Percentiles rank a stretch among this genome's conserved stretches.
phyloP scores from a whole-genome alignment of 1,284 basidiomycete genomes.

The Coniferiporia sulphurascens region DNA sequence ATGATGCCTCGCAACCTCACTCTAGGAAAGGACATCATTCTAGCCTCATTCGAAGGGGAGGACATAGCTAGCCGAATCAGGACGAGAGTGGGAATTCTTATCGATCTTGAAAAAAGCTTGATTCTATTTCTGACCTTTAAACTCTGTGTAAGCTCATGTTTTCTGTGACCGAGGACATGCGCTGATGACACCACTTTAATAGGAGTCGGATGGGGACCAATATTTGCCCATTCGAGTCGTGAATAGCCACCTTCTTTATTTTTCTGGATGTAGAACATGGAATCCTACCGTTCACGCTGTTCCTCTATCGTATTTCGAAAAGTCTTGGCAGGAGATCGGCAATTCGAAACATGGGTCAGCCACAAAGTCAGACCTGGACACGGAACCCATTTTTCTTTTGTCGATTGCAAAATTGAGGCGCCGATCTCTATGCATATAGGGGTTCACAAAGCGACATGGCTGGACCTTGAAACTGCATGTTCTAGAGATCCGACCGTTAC shows the following conservation, averaged over 20 bases:
- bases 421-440: not conserved
- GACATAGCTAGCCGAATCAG: not conserved
- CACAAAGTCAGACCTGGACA: not conserved
- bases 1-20: not conserved
- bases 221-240: not conserved
- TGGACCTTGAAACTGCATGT: not conserved
- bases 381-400: not conserved
- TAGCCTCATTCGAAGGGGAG: not conserved
- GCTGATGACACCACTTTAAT: not conserved
- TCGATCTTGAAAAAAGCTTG: not conserved
- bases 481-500: not conserved
- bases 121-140: not conserved
- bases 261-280: not conserved
- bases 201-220: not conserved
- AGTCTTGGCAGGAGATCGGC: not conserved
- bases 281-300: not conserved
- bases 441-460: not conserved
- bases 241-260: not conserved
- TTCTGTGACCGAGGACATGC: not conserved
- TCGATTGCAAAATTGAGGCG: not conserved
- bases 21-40: not conserved
- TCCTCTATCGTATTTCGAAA: not conserved
- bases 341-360: not conserved
- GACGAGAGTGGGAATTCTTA: not conserved
- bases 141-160: not conserved